Percentiles rank a stretch among this genome's conserved stretches.
Conservation (phyloP, 169 alveolate genomes). For the Cryptosporidium canis region DNA sequence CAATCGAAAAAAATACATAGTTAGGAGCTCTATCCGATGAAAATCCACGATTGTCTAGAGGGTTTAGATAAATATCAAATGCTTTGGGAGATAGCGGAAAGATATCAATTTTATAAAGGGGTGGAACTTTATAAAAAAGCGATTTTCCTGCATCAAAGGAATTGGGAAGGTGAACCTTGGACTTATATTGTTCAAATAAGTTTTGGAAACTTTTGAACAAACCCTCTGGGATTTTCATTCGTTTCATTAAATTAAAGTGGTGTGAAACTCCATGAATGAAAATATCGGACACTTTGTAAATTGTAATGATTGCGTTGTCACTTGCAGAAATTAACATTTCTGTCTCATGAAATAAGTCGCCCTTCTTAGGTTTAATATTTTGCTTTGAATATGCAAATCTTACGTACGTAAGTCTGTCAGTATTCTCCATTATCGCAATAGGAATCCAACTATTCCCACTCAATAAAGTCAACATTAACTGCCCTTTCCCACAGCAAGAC, state of each 20-base stretch:
- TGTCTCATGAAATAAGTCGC: conserved; percentile 15
- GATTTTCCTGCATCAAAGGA: conserved; percentile 5
- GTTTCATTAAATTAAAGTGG: neutral
- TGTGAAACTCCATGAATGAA: conserved; percentile 28
- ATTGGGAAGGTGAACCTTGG: neutral
- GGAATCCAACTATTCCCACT: conserved; percentile 65
- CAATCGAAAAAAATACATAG: conserved; percentile 24
- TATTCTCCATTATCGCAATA: conserved; percentile 32
- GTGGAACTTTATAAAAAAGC: conserved; percentile 25
- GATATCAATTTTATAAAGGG: conserved; percentile 51
- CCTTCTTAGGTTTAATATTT: neutral
- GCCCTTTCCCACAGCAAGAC: conserved; percentile 82
- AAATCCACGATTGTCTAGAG: neutral
- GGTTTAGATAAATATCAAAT: conserved; percentile 62
- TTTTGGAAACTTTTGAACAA: neutral
- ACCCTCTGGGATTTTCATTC: neutral
- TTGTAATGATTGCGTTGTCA: conserved; percentile 56
- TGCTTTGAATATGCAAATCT: conserved; percentile 66
- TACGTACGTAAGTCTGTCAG: conserved; percentile 36
- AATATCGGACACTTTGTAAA: conserved; percentile 40
- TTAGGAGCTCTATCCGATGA: neutral
- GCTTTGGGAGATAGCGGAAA: conserved; percentile 62
- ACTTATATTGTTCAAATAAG: neutral
- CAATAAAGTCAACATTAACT: conserved; percentile 13
- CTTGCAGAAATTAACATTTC: conserved; percentile 46